phyloP scores from a whole-genome alignment of 1,284 basidiomycete species.

The Vanrija sp. region DNA sequence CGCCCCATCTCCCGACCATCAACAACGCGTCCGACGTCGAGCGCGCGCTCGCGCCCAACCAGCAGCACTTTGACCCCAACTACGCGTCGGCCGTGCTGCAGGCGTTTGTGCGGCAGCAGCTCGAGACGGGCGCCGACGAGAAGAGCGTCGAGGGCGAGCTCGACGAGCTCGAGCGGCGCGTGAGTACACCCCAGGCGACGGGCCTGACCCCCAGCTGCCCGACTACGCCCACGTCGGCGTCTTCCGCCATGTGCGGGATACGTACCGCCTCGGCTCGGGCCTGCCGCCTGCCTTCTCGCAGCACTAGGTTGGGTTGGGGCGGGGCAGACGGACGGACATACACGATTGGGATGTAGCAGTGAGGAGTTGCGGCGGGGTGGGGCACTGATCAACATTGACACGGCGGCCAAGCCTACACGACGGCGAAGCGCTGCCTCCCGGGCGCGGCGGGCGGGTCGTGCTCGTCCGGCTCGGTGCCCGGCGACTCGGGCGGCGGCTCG shows the following conservation, averaged over 20 bases:
- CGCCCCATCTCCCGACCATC: constrained; percentile 2
- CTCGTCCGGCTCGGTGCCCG: too few relatives aligned
- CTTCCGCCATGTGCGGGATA: constrained; percentile 4
- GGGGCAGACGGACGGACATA: too few relatives aligned
- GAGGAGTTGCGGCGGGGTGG: too few relatives aligned
- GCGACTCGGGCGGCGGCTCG: too few relatives aligned
- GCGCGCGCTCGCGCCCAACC: constrained; percentile 7
- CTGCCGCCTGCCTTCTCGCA: neutral
- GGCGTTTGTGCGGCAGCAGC: constrained; percentile 6
- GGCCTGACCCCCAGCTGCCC: neutral
- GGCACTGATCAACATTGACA: too few relatives aligned
- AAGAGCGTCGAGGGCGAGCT: neutral
- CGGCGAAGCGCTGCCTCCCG: too few relatives aligned
- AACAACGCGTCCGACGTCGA: constrained; percentile 4
- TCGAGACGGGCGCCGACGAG: constrained; percentile 1
- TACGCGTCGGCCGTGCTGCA: constrained; percentile 9
- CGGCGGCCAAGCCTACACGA: too few relatives aligned
- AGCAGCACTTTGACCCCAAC: constrained; percentile 8
- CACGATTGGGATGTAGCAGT: too few relatives aligned
- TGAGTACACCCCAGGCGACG: neutral
- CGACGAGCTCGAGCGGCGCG: constrained; percentile 3
- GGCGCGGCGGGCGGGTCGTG: too few relatives aligned
- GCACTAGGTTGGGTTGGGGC: too few relatives aligned
- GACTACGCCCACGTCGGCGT: neutral
- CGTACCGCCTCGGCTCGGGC: constrained; percentile 2